Evolutionary conservation across 2,329 filamentous ascomycete genomes (phyloP).

Genomic region (Fulvia fulva): DNA sequence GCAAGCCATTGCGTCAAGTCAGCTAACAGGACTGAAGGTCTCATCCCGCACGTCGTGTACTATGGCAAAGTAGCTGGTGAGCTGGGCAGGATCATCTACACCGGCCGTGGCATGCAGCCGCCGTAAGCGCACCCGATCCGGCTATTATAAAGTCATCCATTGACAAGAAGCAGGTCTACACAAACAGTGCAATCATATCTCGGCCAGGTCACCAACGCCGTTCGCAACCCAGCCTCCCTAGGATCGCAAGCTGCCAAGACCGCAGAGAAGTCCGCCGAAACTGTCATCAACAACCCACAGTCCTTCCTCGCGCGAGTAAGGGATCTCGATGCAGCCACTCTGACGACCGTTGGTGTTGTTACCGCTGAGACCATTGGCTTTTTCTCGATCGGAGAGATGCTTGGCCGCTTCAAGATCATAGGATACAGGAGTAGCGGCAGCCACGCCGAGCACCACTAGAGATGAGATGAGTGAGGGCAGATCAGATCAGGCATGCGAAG

Average conservation of each 20-base stretch:
- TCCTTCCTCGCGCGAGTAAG: constrained; percentile 57
- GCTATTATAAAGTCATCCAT: not conserved
- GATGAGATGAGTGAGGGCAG: not conserved
- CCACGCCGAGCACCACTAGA: constrained; percentile 22
- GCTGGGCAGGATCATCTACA: constrained; percentile 81
- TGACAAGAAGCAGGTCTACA: constrained; percentile 56
- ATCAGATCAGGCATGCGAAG: not conserved
- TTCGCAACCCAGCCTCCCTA: constrained; percentile 64
- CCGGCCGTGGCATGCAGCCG: constrained; percentile 84
- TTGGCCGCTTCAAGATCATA: constrained; percentile 90
- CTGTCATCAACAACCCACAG: constrained; percentile 55
- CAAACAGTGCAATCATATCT: constrained; percentile 84
- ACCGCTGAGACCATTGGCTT: constrained; percentile 86
- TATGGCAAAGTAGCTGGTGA: constrained; percentile 88
- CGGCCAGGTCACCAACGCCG: constrained; percentile 65
- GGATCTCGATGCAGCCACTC: constrained; percentile 66
- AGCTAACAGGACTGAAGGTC: constrained; percentile 54
- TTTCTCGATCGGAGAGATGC: constrained; percentile 96
- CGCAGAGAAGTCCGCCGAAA: constrained; percentile 40
- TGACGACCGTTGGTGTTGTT: constrained; percentile 71
- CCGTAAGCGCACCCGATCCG: constrained; percentile 63
- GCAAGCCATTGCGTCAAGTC: constrained; percentile 1
- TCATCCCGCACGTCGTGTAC: constrained; percentile 83
- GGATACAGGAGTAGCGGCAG: constrained; percentile 60
- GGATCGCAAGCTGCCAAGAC: constrained; percentile 37